Conservation (phyloP, 2,329 filamentous ascomycete species). For the Rhytidhysteron rufulum region DNA sequence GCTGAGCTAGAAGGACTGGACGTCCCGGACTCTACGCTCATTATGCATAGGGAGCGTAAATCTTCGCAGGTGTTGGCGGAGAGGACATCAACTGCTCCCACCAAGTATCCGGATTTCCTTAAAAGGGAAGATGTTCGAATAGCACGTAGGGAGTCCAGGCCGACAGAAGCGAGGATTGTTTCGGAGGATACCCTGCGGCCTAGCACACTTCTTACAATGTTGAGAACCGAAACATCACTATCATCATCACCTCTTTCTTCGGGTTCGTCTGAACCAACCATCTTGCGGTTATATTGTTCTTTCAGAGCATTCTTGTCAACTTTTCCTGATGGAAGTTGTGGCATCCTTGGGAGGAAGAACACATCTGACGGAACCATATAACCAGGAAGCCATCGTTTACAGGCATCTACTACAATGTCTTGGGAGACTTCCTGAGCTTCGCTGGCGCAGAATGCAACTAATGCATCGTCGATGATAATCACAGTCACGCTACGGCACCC, state of each 20-base stretch:
- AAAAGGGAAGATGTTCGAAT: slow-evolving; percentile 64
- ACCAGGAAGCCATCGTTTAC: slow-evolving; percentile 70
- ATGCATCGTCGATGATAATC: slow-evolving; percentile 60
- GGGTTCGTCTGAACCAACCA: slow-evolving; percentile 12
- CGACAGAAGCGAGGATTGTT: slow-evolving; percentile 50
- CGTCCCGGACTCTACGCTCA: slow-evolving; percentile 6
- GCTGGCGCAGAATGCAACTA: slow-evolving; percentile 72
- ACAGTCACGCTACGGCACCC: slow-evolving; percentile 61
- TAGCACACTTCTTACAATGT: slow-evolving; percentile 42
- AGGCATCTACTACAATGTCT: slow-evolving; percentile 53
- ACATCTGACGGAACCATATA: slow-evolving; percentile 83
- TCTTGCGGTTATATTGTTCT: slow-evolving; percentile 46
- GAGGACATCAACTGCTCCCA: slow-evolving; percentile 61
- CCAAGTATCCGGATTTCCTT: slow-evolving; percentile 51
- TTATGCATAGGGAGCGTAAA: slow-evolving; percentile 17
- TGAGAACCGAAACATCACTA: slow-evolving; percentile 30
- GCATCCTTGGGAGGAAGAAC: slow-evolving; percentile 60
- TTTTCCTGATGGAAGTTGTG: slow-evolving; percentile 78
- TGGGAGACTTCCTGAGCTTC: slow-evolving; percentile 40
- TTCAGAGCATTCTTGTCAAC: slow-evolving; percentile 66
- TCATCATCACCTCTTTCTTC: slow-evolving; percentile 6
- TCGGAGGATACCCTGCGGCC: slow-evolving; percentile 31
- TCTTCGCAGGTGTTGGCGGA: slow-evolving; percentile 47
- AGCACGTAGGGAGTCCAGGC: slow-evolving; percentile 64
- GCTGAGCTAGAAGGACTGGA: neutral